These are phyloP conservation scores for Talaromyces verruculosus DNA, from an alignment of 2,329 filamentous ascomycete genomes.

Conservation along the genomic window DNA sequence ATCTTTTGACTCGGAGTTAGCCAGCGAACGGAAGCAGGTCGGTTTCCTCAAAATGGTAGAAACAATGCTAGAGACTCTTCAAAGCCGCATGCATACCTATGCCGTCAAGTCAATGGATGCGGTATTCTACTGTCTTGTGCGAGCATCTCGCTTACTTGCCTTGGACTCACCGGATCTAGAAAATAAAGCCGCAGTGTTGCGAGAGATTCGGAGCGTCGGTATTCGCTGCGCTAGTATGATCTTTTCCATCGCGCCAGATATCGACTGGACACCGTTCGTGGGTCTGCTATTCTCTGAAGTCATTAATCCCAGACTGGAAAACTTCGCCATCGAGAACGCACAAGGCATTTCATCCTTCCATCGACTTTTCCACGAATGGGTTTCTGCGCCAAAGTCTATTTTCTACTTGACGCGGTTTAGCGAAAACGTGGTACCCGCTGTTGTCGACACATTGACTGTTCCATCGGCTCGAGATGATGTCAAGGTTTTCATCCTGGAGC, in stretches of 20 bases:
- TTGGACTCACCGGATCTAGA: constrained; percentile 34
- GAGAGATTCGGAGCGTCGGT: constrained; percentile 58
- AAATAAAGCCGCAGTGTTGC: constrained; percentile 37
- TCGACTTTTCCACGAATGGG: constrained; percentile 79
- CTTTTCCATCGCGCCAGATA: constrained; percentile 69
- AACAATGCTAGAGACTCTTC: constrained; percentile 80
- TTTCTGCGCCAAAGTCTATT: constrained; percentile 64
- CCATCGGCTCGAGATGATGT: constrained; percentile 82
- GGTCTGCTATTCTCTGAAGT: constrained; percentile 70
- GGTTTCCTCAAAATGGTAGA: constrained; percentile 91
- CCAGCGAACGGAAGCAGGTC: constrained; percentile 75
- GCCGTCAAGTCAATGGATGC: constrained; percentile 69
- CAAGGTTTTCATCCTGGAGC: constrained; percentile 72
- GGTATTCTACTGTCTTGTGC: constrained; percentile 76
- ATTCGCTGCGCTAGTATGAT: constrained; percentile 79
- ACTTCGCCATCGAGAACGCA: constrained; percentile 79
- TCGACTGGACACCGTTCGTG: constrained; percentile 72
- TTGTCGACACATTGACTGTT: constrained; percentile 70
- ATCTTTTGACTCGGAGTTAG: constrained; percentile 58
- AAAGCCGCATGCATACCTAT: constrained; percentile 68
- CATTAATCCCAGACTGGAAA: constrained; percentile 72
- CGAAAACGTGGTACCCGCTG: constrained; percentile 60
- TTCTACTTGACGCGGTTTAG: constrained; percentile 68
- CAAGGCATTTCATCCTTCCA: constrained; percentile 84
- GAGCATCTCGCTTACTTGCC: constrained; percentile 59